Evolutionary conservation across 345 rosid species (phyloP), one percentile per base, ranked within the genome.

Genomic region (Odontarrhena argentea): DNA sequence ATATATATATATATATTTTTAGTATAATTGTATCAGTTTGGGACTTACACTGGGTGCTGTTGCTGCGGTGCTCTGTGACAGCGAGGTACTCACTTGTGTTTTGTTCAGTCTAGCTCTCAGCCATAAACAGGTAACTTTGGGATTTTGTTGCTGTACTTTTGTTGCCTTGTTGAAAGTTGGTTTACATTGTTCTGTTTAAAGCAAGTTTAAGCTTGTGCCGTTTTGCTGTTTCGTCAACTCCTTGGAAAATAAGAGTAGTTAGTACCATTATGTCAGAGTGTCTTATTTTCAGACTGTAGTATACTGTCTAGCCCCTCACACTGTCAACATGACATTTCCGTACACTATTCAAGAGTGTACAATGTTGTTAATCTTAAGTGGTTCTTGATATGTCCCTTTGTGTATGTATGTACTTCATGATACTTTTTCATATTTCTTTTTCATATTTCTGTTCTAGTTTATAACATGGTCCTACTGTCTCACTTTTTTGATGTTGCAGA

Each of bases 11-110:
- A 18, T 34, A 28, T 25, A 43, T 71, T 75, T 78, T 78, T 86
- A 91, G 98, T 95, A 81, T 63, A 91, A 95, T 14, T 95, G 92
- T 73, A 95, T 95, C 80, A 95, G 98, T 76, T 85, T 95, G 86
- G 97, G 96, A 67, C 82, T 95, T 40, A 79, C 87, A 2, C 5
- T 86, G 11, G 96, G 84, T 58, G 99, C 99, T 57, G 71, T 86
- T 76, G 92, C 93, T 71, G 89, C 97, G 15, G 73, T 85, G 46
- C 86, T 91, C 38, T 81, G 86, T 45, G 79, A 83, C 70, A 83
- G 73, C 30, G 86, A 91, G 72, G 79, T 85, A 51, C 56, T 81
- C 53, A 89, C 83, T 59, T 81, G 82, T 69, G 80, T 80, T 43
- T 79, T 94, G 35, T 94, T 81, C 79, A 84, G 85, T 73, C 84